Base-by-base conservation (phyloP, 768 basidiomycete species). In the Hydnomerulius pinastri region DNA sequence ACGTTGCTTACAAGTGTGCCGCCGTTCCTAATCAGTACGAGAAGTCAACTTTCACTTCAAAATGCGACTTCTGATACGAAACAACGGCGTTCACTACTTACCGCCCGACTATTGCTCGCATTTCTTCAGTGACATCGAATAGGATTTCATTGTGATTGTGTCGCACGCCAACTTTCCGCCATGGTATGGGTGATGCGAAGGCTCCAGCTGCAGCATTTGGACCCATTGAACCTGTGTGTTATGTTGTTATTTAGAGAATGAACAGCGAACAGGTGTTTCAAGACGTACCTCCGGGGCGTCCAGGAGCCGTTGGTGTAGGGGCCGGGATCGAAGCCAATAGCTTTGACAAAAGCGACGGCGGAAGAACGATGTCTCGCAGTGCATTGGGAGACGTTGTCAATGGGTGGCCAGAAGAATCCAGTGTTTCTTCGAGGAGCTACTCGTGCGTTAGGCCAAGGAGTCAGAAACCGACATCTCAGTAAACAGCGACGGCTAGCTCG, bases 371-470 rank as follows among this genome's bases (percentile, higher is more conserved):
- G 61, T 98, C 95, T 21, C 92, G 85, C 2, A 98, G 77, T 17
- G 91, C 86, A 61, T 92, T 95, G 2, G 87, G 78, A 48, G 92
- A 91, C 3, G 92, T 98, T 6, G 94, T 97, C 30, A 95, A 75
- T 0, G 94, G 94, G 64, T 94, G 87, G 0, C 95, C 94, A 10
- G 92, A 89, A 8, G 92, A 85, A 63, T 96, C 94, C 23, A 98
- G 73, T n/a, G 91, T 94, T 71, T 98, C 95, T 71, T 96, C 95
- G 25, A 97, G 78, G 15, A 98, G 81, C 90, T 95, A 57, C 10
- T 25, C 38, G 48, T n/a, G n/a, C n/a, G 49, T 48, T 30, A 48
- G 42, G 48, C 35, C 55, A 48, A 48, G 30, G 38, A 12, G 32
- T 33, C 12, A 33, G 32, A 33, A 13, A 33, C 13, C 12, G 11